phyloP scores from a whole-genome alignment of 345 rosid genomes.

The Populus tremula region DNA sequence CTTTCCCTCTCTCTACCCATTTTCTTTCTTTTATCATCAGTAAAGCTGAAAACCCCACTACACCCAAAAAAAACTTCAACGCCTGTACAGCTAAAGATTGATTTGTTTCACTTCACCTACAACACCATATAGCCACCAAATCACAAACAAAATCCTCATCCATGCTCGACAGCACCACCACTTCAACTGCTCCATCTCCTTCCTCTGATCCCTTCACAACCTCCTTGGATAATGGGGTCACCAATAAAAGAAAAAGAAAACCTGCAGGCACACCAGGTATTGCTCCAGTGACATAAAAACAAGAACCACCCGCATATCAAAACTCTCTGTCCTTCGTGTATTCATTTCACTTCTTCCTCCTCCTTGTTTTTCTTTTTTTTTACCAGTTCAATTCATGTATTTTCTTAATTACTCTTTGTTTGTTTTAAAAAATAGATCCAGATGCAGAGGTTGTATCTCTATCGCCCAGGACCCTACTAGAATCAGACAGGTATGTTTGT shows the following conservation, averaged over 20 bases:
- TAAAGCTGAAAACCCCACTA: constrained; percentile 66
- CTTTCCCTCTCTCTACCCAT: constrained; percentile 24
- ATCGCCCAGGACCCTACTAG: constrained; percentile 67
- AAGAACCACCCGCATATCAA: neutral
- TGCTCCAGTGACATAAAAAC: neutral
- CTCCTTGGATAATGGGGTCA: constrained; percentile 54
- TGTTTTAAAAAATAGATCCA: constrained; percentile 47
- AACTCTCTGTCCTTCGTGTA: neutral
- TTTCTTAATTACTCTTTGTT: neutral
- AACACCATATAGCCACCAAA: constrained; percentile 14
- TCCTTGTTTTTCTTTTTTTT: neutral
- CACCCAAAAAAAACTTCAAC: constrained; percentile 17
- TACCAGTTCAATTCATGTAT: neutral
- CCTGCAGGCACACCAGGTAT: constrained; percentile 93
- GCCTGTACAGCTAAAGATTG: neutral
- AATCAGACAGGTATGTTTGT: constrained; percentile 75
- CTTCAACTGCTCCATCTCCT: constrained; percentile 38
- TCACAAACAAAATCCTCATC: constrained; percentile 1
- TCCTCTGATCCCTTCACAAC: constrained; percentile 48
- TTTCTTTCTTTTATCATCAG: constrained; percentile 17
- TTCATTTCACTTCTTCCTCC: neutral
- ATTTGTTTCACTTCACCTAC: constrained; percentile 14
- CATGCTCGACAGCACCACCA: constrained; percentile 43
- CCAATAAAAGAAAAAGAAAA: constrained; percentile 68
- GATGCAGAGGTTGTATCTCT: constrained; percentile 85